Conservation (phyloP, 1,139 yeast species). For the Yamadazyma sp. region DNA sequence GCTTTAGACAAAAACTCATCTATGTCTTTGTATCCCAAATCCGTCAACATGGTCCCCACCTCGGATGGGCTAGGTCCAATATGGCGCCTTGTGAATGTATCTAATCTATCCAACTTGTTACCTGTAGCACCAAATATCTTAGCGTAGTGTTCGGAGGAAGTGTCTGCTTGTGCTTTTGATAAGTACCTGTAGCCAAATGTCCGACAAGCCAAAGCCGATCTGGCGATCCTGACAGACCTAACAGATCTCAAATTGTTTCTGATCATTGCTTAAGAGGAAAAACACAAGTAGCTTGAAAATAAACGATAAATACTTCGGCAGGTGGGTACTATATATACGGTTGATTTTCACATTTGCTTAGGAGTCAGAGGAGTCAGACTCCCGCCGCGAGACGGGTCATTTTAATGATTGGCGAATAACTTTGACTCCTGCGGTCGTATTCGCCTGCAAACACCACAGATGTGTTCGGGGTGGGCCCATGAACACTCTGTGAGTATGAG, state of each 20-base stretch:
- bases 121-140: conserved; percentile 39
- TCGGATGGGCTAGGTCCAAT: conserved; percentile 76
- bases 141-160: conserved; percentile 45
- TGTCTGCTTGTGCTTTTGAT: conserved; percentile 30
- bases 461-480: neutral
- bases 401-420: neutral
- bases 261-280: conserved; percentile 5
- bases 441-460: neutral
- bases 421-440: neutral
- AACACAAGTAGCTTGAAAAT: neutral
- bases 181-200: neutral
- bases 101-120: conserved; percentile 48
- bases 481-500: too few species aligned
- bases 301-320: neutral
- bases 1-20: conserved; percentile 70
- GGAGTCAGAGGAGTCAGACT: neutral
- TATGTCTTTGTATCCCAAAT: conserved; percentile 66
- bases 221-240: conserved; percentile 1
- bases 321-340: neutral
- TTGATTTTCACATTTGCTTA: neutral
- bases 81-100: conserved; percentile 88
- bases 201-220: neutral
- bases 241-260: conserved; percentile 4
- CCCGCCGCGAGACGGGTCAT: conserved; percentile 1
- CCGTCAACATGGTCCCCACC: conserved; percentile 61